These are phyloP conservation scores for Perilla frutescens DNA, from an alignment of 257 asterid genomes.

Conservation along the genomic window DNA sequence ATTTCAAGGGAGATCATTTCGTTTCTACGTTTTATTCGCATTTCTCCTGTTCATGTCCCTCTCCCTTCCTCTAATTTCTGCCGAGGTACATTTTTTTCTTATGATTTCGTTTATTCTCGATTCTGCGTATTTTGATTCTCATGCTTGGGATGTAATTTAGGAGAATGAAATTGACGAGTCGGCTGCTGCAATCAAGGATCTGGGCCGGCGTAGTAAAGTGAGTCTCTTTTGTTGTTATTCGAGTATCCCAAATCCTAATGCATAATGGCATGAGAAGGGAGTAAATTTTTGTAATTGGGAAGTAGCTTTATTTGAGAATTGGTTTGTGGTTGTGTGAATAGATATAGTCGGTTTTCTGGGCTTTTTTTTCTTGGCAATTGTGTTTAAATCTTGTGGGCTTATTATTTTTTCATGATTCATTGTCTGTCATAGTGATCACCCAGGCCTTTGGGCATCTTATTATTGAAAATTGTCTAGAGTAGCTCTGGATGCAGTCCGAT, in stretches of 20 bases:
- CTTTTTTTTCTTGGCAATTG: not conserved
- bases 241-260: not conserved
- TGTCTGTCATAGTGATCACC: not conserved
- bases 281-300: not conserved
- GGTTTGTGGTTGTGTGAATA: not conserved
- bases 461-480: not conserved
- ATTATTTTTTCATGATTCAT: not conserved
- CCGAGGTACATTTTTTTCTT: conserved; percentile 37
- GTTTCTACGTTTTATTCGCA: conserved; percentile 28
- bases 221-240: conserved; percentile 34
- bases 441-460: not conserved
- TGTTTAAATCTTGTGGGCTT: not conserved
- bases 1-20: conserved; percentile 17
- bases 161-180: conserved; percentile 53
- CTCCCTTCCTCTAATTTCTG: conserved; percentile 32
- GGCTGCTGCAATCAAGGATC: conserved; percentile 49
- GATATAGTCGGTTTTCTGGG: not conserved
- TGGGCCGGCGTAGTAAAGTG: conserved; percentile 79
- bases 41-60: conserved; percentile 27
- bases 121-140: conserved; percentile 9
- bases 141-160: conserved; percentile 35
- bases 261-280: not conserved
- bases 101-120: not conserved
- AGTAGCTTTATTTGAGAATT: not conserved
- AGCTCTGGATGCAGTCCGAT: not conserved